Conservation (phyloP, 495 filamentous ascomycete species). For the Tuber brumale region DNA sequence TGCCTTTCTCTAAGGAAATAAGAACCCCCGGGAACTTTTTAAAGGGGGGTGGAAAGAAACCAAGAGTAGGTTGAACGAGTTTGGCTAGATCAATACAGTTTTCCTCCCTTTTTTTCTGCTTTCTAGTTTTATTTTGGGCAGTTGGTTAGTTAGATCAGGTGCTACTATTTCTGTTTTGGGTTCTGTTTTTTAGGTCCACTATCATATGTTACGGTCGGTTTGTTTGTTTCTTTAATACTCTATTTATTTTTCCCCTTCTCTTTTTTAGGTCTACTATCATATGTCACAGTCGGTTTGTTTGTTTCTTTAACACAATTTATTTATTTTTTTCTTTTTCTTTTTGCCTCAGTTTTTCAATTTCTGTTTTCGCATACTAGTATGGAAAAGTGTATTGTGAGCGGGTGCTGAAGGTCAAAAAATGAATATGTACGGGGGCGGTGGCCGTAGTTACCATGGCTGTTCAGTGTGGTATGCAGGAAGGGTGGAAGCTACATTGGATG, state of each 20-base stretch:
- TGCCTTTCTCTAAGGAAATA: conserved; percentile 9
- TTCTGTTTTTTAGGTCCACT: background rate
- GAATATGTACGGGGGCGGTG: background rate
- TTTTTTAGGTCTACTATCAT: background rate
- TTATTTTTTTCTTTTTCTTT: background rate
- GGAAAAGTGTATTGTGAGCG: background rate
- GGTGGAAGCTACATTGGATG: background rate
- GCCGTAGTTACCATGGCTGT: background rate
- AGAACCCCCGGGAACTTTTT: background rate
- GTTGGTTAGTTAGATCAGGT: background rate
- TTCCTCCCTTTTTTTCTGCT: conserved; percentile 6
- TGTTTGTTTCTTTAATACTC: background rate
- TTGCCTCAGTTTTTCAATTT: background rate
- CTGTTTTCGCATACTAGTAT: background rate
- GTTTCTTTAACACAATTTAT: background rate
- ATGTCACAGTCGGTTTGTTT: background rate
- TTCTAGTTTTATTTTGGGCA: background rate
- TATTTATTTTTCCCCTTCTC: background rate
- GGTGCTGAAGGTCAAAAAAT: background rate
- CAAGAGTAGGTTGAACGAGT: conserved; percentile 17
- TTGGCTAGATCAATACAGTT: conserved; percentile 10
- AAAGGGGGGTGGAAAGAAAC: conserved; percentile 8
- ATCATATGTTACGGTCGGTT: background rate
- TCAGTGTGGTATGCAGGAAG: background rate
- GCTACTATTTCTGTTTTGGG: background rate